A percentile compares a stretch with the other conserved stretches of the same genome.
These are phyloP conservation scores for Rubia yunnanensis DNA, from an alignment of 257 asterid species.

Conservation along the genomic window DNA sequence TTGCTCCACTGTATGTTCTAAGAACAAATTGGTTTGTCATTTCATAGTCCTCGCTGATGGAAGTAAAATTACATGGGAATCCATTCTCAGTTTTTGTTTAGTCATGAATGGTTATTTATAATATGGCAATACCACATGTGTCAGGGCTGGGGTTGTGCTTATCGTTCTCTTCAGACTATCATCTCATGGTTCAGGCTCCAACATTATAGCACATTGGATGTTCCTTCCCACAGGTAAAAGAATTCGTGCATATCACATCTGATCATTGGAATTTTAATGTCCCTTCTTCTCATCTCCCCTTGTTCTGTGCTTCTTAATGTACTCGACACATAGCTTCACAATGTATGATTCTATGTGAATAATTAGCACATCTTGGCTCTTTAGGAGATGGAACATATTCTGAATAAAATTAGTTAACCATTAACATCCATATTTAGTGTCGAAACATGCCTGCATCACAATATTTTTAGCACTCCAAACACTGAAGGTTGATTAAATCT, in stretches of 20 bases:
- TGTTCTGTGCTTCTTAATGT: neutral
- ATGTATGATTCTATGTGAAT: too few species aligned
- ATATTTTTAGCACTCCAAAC: neutral
- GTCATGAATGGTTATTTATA: neutral
- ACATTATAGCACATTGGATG: slow-evolving; percentile 70
- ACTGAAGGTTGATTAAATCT: neutral
- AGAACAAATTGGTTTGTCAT: neutral
- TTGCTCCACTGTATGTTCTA: neutral
- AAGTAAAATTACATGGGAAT: neutral
- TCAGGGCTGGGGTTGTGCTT: slow-evolving; percentile 99
- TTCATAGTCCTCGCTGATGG: neutral
- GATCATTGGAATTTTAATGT: neutral
- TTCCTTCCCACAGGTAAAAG: slow-evolving; percentile 80
- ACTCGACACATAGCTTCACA: neutral
- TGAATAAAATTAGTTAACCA: neutral
- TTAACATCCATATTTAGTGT: neutral
- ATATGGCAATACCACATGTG: slow-evolving; percentile 14
- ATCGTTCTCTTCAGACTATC: slow-evolving; percentile 90
- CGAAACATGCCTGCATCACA: neutral
- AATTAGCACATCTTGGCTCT: neutral
- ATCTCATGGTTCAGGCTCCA: slow-evolving; percentile 94
- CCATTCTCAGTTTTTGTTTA: neutral
- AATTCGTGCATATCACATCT: neutral
- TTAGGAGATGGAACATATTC: neutral
- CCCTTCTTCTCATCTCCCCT: neutral